Evolutionary conservation across 257 asterid genomes (phyloP), one percentile per base, ranked within the genome.

Genomic region (Fraxinus anomala): DNA sequence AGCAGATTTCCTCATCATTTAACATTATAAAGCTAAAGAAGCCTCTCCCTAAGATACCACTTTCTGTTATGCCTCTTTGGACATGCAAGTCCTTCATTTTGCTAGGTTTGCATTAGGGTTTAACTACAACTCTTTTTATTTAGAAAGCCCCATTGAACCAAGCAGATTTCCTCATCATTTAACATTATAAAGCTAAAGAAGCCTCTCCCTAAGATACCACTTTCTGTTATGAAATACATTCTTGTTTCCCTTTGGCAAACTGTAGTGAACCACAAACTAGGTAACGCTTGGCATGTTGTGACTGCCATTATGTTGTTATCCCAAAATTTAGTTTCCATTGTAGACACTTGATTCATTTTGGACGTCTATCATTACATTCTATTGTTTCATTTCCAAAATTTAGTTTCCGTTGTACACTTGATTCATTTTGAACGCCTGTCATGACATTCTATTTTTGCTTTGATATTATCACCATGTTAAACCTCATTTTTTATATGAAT

Each of bases 21-120:
- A 37, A 37, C 12, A 37, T 37, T 37, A 37, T 37, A 10, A 2
- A 37, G 42, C 42, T 37, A 37, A 8, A 37, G 12, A 37, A 37
- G 42, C 42, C 42, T 37, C 42, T 37, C 42, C 42, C 42, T 37
- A 1, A 8, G 42, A 37, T 37, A 8, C 42, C 42, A 37, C 42
- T 37, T 61, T 61, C 68, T n/a, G 68, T 61, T 21, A 61, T 61
- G 68, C n/a, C n/a, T n/a, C n/a, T n/a, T n/a, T n/a, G n/a, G n/a
- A n/a, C n/a, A n/a, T n/a, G n/a, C 0, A 12, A 37, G 42, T 37
- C 42, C 42, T 37, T 37, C 12, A 37, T 37, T 37, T 37, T 37
- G 42, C 42, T 7, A 37, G 12, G 42, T 37, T 10, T 7, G 2
- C 12, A 1, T 37, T 2, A 8, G 42, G 42, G 42, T 37, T 7